These are phyloP conservation scores for Ustulina deusta DNA, from an alignment of 2,329 filamentous ascomycete genomes.

Conservation along the genomic window DNA sequence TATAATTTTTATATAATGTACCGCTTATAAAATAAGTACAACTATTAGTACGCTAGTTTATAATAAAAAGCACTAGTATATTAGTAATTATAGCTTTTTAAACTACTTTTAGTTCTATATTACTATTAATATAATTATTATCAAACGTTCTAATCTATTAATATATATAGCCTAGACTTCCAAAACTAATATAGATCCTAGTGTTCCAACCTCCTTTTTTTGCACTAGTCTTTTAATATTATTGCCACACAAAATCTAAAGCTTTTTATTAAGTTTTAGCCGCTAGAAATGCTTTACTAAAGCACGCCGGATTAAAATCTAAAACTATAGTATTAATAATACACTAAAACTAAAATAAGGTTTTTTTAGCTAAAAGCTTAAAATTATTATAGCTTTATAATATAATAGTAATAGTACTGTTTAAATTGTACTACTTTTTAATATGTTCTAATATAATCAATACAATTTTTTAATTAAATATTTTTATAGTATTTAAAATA, in stretches of 20 bases:
- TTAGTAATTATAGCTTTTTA: background rate
- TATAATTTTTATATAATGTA: background rate
- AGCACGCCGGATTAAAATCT: background rate
- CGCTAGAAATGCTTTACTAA: background rate
- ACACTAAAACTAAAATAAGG: background rate
- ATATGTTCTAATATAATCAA: conserved; percentile 2
- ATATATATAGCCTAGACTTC: background rate
- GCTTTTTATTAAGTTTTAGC: conserved; percentile 1
- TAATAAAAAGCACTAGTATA: background rate
- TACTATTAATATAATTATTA: background rate
- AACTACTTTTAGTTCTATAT: background rate
- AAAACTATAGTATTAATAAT: background rate
- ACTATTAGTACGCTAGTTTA: background rate
- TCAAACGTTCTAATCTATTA: background rate
- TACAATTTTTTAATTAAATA: background rate
- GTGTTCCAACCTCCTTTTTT: background rate
- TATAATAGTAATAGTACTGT: background rate
- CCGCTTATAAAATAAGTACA: background rate
- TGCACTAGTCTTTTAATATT: background rate
- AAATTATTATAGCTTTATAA: background rate
- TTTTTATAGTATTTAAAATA: background rate
- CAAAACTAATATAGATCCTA: background rate
- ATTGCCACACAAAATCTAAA: background rate
- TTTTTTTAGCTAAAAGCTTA: background rate
- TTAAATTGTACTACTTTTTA: background rate